Evolutionary conservation across 371 early-diverging fungal genomes (phyloP), one percentile per base, ranked within the genome.

Genomic region (Mucor velutinosus): DNA sequence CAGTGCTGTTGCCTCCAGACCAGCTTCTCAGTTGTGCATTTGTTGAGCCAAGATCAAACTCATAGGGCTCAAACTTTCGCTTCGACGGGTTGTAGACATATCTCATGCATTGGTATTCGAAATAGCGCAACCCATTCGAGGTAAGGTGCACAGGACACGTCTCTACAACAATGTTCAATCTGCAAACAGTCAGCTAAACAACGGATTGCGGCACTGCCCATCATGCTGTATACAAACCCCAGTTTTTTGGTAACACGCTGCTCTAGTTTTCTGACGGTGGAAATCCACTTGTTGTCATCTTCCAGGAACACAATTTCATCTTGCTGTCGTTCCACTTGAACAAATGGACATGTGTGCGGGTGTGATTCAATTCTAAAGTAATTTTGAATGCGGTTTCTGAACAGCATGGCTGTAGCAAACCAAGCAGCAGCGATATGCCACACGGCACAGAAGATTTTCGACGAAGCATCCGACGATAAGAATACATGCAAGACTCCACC

Each of bases 51-150:
- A 90, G 74, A 45, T 79, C 73, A 68, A 84, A 85, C 56, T 66
- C 71, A 68, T 77, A 84, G 0, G 89, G 89, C 60, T 76, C 78
- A 73, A 87, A 93, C 39, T 66, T 65, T 15, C 53, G 66, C 12
- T 72, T 69, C 8, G 70, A 70, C 0, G 67, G 67, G 60, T 87
- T 81, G 62, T 77, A 86, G n/a, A 93, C 81, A 70, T 37, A 93
- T 55, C 93, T 86, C 35, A 88, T 86, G 68, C 91, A 90, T 69
- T 90, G 90, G 73, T 88, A 89, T 64, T 87, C 89, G 64, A 93
- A 89, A 74, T 83, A 93, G n/a, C 72, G 70, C 2, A 86, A 73
- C 8, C 82, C 84, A 14, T 74, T 73, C 30, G 67, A 62, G 3
- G 88, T 88, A 7, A 68, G 32, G n/a, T 76, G 55, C 15, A 90